Evolutionary conservation across 768 basidiomycete genomes (phyloP), one percentile per base, ranked within the genome.

Genomic region (Exidia glandulosa): DNA sequence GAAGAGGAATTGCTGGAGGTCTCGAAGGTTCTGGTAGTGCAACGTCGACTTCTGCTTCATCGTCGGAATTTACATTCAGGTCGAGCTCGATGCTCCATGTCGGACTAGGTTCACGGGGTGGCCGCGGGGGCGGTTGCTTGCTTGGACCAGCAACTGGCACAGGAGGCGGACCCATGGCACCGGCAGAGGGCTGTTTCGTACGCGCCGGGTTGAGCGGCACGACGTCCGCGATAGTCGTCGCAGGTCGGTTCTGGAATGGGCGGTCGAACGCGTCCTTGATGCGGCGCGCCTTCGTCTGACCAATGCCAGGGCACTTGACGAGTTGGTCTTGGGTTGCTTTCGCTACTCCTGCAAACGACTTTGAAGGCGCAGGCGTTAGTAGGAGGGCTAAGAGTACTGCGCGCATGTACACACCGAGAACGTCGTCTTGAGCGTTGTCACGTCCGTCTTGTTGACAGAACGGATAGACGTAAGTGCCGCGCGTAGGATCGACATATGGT

Each of bases 381-480:
- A 25, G 27, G 48, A 19, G n/a, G 10, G 12, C 48, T 27, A 33
- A 30, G 27, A 13, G 36, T 13, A 33, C 52, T n/a, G 25, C 23
- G 30, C 30, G 29, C 34, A 23, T n/a, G 3, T 32, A 77, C 86
- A 60, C 74, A 97, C 95, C 34, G 94, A 94, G 65, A 94, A 86
- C n/a, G 91, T 87, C 2, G 87, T 86, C 25, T 90, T 82, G 45
- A 99, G 76, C 3, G 95, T 98, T 72, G 91, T 85, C 1, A 94
- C 92, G 66, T 99, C 96, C 3, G 95, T 98, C 77, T 95, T 96
- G 74, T 98, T 98, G 63, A 99, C 91, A 65, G 90, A 92, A 68
- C 82, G 87, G 66, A 98, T 90, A 63, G 83, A 84, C 1, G 95
- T 98, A 30, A 99, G 77, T 1, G 90, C 81, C 23, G 83, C 82